phyloP scores from a whole-genome alignment of 1,284 basidiomycete species.

The Cyathus pygmaeus region DNA sequence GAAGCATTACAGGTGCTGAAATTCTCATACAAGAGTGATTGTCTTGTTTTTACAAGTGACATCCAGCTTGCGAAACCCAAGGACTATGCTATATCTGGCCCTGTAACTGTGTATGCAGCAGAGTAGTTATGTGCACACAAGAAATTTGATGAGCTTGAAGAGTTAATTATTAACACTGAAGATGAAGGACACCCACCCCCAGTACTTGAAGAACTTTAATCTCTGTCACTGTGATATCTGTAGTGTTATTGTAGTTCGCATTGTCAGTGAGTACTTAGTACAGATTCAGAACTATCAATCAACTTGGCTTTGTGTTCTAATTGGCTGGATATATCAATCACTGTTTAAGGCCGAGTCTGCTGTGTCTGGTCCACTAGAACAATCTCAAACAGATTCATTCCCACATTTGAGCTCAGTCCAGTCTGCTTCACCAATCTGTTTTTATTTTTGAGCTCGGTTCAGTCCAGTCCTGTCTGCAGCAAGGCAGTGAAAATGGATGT shows the following conservation, averaged over 20 bases:
- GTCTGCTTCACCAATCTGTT: background rate
- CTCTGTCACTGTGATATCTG: no score
- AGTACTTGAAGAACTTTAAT: background rate
- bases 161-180: background rate
- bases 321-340: background rate
- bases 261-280: no score
- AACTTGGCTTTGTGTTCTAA: background rate
- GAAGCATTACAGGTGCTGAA: conserved; percentile 36
- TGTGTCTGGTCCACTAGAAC: background rate
- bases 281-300: no score
- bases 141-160: background rate
- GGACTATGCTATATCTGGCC: background rate
- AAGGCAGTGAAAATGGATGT: no score
- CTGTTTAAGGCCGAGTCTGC: background rate
- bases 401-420: background rate
- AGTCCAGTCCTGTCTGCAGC: background rate
- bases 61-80: background rate
- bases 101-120: background rate
- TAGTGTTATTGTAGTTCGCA: no score
- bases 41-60: background rate
- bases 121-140: background rate
- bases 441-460: background rate
- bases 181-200: background rate
- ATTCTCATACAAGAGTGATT: conserved; percentile 2
- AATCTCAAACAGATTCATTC: background rate